Conservation (phyloP, 768 basidiomycete species). For the Mycena vulgaris region DNA sequence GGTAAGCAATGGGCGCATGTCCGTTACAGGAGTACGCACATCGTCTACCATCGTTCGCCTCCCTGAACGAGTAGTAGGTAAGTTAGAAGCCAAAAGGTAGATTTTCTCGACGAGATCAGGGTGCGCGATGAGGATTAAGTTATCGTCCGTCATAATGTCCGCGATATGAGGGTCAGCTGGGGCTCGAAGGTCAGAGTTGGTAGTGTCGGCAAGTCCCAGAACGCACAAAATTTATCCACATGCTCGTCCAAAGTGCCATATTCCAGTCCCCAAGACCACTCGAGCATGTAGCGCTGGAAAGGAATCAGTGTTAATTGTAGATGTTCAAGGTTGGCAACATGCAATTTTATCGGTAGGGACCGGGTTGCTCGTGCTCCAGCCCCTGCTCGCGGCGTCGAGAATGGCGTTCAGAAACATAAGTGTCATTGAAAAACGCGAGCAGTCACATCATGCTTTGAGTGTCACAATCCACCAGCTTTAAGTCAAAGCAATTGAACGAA, state of each 20-base stretch:
- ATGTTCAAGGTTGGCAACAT: not conserved
- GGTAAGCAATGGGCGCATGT: not conserved
- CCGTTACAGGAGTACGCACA: not conserved
- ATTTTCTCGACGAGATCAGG: not conserved
- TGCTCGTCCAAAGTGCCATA: conserved; percentile 1
- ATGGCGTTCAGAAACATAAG: too few relatives aligned
- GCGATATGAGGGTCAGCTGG: conserved; percentile 5
- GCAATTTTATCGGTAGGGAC: not conserved
- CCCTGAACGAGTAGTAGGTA: not conserved
- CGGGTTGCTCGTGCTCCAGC: not conserved
- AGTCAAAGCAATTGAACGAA: too few relatives aligned
- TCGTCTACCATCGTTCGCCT: not conserved
- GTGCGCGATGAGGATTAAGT: conserved; percentile 11
- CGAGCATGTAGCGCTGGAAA: not conserved
- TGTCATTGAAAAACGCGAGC: too few relatives aligned
- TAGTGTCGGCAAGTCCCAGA: not conserved
- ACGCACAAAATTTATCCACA: not conserved
- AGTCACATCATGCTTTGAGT: too few relatives aligned
- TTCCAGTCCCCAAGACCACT: conserved; percentile 21
- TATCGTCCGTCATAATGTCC: not conserved
- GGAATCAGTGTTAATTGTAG: not conserved
- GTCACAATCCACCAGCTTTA: too few relatives aligned
- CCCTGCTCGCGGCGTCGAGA: not conserved
- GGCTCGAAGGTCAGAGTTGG: not conserved
- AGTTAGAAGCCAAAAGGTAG: not conserved